phyloP scores from a whole-genome alignment of 768 basidiomycete species.

The Tricholoma sp. region DNA sequence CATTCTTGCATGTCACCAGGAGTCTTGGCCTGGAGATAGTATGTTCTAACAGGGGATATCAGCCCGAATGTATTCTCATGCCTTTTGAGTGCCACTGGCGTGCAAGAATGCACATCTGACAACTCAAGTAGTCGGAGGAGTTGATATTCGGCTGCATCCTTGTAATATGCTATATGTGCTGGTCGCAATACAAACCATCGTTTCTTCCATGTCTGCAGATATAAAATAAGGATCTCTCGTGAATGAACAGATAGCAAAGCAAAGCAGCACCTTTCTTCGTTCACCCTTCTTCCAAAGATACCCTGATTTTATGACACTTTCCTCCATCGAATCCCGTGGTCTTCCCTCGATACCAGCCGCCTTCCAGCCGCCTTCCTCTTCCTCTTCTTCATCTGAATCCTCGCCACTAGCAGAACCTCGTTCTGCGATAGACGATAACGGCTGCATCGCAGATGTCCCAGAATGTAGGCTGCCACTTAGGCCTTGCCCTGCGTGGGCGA shows the following conservation, averaged over 20 bases:
- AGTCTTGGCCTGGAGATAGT: conserved; percentile 79
- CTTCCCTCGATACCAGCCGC: conserved; percentile 39
- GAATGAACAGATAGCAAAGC: conserved; percentile 3
- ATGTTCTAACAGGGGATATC: conserved; percentile 86
- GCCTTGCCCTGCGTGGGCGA: conserved; percentile 32
- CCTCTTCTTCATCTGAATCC: conserved; percentile 75
- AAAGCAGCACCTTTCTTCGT: conserved; percentile 75
- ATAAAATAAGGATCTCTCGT: neutral
- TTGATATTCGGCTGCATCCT: conserved; percentile 91
- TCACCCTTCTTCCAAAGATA: conserved; percentile 99
- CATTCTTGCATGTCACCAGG: conserved; percentile 74
- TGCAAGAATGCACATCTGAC: conserved; percentile 85
- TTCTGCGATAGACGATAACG: conserved; percentile 76
- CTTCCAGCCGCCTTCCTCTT: conserved; percentile 62
- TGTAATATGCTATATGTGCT: conserved; percentile 94
- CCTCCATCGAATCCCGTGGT: conserved; percentile 49
- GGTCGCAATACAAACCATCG: conserved; percentile 96
- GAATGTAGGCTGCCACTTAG: conserved; percentile 20
- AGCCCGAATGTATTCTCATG: conserved; percentile 88
- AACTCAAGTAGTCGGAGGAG: conserved; percentile 86
- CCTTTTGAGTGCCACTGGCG: conserved; percentile 81
- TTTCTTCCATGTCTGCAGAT: conserved; percentile 92
- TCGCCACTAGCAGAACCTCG: conserved; percentile 66
- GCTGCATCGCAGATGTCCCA: conserved; percentile 37
- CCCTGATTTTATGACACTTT: conserved; percentile 81